A percentile compares a stretch with the other conserved stretches of the same genome.
phyloP scores from a whole-genome alignment of 768 basidiomycete genomes.

The Mrakia frigida region DNA sequence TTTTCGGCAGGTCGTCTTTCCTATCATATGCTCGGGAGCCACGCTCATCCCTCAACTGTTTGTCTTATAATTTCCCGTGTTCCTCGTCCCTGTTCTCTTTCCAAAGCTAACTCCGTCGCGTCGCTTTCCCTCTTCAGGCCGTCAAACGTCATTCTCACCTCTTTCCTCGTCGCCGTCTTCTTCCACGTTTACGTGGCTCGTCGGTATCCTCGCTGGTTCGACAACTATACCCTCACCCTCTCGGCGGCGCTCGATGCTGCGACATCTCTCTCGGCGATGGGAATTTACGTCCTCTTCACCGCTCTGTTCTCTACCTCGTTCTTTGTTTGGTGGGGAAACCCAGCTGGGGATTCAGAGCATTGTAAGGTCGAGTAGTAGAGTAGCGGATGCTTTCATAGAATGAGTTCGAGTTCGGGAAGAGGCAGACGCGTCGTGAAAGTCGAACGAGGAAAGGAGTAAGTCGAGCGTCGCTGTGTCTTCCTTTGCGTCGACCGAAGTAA shows the following conservation, averaged over 20 bases:
- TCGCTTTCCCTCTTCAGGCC: too few relatives aligned
- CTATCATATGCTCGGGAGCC: slow-evolving; percentile 44
- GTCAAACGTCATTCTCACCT: slow-evolving; percentile 21
- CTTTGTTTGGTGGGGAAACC: slow-evolving; percentile 42
- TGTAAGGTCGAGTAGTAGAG: slow-evolving; percentile 33
- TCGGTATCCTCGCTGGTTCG: slow-evolving; percentile 18
- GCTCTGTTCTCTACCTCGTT: slow-evolving; percentile 35
- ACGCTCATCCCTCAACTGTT: slow-evolving; percentile 44
- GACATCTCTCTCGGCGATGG: slow-evolving; percentile 42
- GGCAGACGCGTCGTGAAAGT: too few relatives aligned
- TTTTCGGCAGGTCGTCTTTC: slow-evolving; percentile 37
- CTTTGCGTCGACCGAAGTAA: too few relatives aligned
- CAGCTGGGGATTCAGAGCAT: slow-evolving; percentile 43
- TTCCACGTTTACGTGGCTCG: background rate
- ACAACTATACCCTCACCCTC: slow-evolving; percentile 22
- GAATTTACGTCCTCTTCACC: slow-evolving; percentile 42
- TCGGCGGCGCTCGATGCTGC: slow-evolving; percentile 43
- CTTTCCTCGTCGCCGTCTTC: slow-evolving; percentile 5
- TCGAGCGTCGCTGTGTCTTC: too few relatives aligned
- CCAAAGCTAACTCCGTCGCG: too few relatives aligned
- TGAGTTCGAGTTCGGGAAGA: too few relatives aligned
- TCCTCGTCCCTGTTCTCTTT: background rate
- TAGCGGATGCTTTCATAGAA: too few relatives aligned
- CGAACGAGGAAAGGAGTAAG: too few relatives aligned
- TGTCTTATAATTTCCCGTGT: slow-evolving; percentile 35